Conservation (phyloP, 2,329 filamentous ascomycete species). For the Fusarium verticillioides region DNA sequence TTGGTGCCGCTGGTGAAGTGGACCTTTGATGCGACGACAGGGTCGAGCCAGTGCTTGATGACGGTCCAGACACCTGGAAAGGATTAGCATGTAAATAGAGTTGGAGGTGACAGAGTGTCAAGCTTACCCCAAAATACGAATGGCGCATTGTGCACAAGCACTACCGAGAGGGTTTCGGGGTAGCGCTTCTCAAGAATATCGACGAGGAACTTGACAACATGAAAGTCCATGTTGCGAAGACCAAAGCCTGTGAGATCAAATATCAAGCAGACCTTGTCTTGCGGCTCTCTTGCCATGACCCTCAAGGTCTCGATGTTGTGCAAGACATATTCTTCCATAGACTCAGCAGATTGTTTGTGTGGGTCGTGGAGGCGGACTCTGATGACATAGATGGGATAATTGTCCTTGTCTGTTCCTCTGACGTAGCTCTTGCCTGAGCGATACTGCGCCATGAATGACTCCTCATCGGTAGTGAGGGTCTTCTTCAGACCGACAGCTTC, state of each 20-base stretch:
- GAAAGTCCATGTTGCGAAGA: slow-evolving; percentile 80
- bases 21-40: slow-evolving; percentile 78
- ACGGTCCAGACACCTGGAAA: slow-evolving; percentile 64
- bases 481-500: slow-evolving; percentile 47
- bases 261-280: slow-evolving; percentile 56
- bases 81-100: not conserved
- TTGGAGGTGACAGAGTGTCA: accelerated
- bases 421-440: slow-evolving; percentile 53
- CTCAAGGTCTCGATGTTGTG: slow-evolving; percentile 54
- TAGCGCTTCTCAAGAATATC: slow-evolving; percentile 84
- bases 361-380: slow-evolving; percentile 45
- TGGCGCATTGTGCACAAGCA: slow-evolving; percentile 79
- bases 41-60: slow-evolving; percentile 80
- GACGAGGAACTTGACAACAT: slow-evolving; percentile 81
- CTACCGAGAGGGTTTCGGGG: slow-evolving; percentile 75
- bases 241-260: slow-evolving; percentile 80
- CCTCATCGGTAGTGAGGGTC: slow-evolving; percentile 40
- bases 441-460: slow-evolving; percentile 52
- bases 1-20: slow-evolving; percentile 73
- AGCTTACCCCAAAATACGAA: slow-evolving; percentile 70
- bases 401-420: slow-evolving; percentile 50
- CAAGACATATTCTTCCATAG: slow-evolving; percentile 53
- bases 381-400: slow-evolving; percentile 52
- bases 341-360: slow-evolving; percentile 47
- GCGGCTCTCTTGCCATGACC: slow-evolving; percentile 39